These are phyloP conservation scores for Kazachstania bromeliacearum DNA, from an alignment of 805 yeast genomes.

Conservation along the genomic window DNA sequence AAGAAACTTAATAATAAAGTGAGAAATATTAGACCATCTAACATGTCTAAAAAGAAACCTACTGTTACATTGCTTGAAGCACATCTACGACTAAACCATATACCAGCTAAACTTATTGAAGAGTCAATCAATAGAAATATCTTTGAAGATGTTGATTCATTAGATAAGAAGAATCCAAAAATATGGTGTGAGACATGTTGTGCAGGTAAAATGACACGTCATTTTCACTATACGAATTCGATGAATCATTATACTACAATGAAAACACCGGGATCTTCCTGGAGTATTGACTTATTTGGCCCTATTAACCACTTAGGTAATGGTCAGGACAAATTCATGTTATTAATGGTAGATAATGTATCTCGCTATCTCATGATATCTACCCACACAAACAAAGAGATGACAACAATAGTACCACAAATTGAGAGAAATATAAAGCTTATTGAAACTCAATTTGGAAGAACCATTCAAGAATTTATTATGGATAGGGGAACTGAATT, in stretches of 20 bases:
- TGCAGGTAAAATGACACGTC: constrained; percentile 1
- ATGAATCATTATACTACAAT: constrained; percentile 5
- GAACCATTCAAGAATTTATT: not conserved
- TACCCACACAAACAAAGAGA: constrained; percentile 2
- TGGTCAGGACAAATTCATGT: constrained; percentile 1
- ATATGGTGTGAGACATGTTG: constrained; percentile 3
- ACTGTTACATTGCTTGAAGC: constrained; percentile 1
- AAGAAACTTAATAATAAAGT: no score
- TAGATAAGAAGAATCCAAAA: not conserved
- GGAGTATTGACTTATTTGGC: constrained; percentile 6
- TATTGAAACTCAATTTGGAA: constrained; percentile 3
- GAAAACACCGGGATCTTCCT: constrained; percentile 4
- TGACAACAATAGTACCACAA: not conserved
- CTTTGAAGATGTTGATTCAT: constrained; percentile 2
- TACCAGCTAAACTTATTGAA: not conserved
- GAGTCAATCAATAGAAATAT: not conserved
- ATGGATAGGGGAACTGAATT: constrained; percentile 6
- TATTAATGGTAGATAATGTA: constrained; percentile 7
- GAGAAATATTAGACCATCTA: not conserved
- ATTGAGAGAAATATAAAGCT: constrained; percentile 1
- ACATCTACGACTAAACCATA: constrained; percentile 2
- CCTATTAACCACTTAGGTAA: constrained; percentile 2
- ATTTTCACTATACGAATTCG: constrained; percentile 4
- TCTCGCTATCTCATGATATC: constrained; percentile 4
- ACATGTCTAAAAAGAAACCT: not conserved